These are phyloP conservation scores for Parsonsia alboflavescens DNA, from an alignment of 257 asterid genomes.

Conservation along the genomic window DNA sequence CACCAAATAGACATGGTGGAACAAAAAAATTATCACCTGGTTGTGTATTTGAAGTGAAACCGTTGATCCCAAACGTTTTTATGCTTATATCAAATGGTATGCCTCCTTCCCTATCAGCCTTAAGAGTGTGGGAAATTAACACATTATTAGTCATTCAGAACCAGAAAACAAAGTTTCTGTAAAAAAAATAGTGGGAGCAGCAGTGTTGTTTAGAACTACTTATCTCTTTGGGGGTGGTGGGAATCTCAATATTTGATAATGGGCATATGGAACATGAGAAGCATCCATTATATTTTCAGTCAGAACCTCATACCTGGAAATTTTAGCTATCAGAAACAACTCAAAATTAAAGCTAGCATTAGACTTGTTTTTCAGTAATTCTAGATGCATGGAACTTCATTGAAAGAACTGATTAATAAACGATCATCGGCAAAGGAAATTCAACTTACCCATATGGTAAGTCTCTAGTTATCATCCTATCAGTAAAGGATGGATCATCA, in stretches of 20 bases:
- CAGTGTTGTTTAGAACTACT: slow-evolving; percentile 33
- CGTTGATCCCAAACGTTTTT: slow-evolving; percentile 42
- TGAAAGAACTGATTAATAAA: neutral
- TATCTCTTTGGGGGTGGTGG: slow-evolving; percentile 64
- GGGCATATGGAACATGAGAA: slow-evolving; percentile 92
- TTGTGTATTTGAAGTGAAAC: slow-evolving; percentile 45
- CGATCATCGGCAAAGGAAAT: neutral
- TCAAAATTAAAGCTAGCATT: neutral
- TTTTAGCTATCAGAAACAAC: slow-evolving; percentile 6
- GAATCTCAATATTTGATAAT: slow-evolving; percentile 62
- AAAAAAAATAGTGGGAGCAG: neutral
- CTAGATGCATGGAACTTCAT: neutral
- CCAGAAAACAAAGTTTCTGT: neutral
- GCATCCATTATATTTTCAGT: slow-evolving; percentile 97
- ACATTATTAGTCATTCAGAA: slow-evolving; percentile 30
- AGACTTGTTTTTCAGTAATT: neutral
- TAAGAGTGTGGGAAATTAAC: slow-evolving; percentile 57
- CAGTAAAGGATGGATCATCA: slow-evolving; percentile 70
- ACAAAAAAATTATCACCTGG: slow-evolving; percentile 33
- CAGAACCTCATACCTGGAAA: slow-evolving; percentile 72
- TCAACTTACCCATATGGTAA: slow-evolving; percentile 43
- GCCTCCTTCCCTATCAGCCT: slow-evolving; percentile 91
- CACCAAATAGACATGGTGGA: slow-evolving; percentile 63
- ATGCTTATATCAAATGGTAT: slow-evolving; percentile 55
- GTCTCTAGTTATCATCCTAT: slow-evolving; percentile 59